These are phyloP conservation scores for Candida mesenterica DNA, from an alignment of 1,139 yeast species.

Conservation along the genomic window DNA sequence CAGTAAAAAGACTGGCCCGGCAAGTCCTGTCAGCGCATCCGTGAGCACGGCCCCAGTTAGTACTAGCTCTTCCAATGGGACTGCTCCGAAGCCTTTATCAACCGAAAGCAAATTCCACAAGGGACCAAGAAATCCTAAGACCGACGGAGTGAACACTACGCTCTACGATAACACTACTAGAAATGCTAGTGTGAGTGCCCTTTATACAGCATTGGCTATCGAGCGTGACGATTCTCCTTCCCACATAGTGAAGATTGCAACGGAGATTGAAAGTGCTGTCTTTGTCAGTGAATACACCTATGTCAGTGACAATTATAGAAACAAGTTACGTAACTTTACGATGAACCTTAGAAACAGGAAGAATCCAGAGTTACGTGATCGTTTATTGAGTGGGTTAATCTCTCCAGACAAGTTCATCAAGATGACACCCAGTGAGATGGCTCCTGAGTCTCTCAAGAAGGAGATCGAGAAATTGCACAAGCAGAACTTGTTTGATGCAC, in stretches of 20 bases:
- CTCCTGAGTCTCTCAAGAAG: constrained; percentile 83
- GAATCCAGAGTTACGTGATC: constrained; percentile 77
- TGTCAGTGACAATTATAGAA: constrained; percentile 62
- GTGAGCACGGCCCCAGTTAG: not conserved
- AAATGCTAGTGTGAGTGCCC: constrained; percentile 78
- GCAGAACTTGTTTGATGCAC: constrained; percentile 92
- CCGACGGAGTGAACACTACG: constrained; percentile 73
- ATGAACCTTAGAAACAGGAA: constrained; percentile 86
- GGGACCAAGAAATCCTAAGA: constrained; percentile 71
- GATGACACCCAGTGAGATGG: constrained; percentile 92
- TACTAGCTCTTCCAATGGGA: constrained; percentile 1
- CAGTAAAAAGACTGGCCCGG: constrained; percentile 28
- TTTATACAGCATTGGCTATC: constrained; percentile 85
- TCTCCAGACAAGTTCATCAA: constrained; percentile 62
- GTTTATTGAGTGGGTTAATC: constrained; percentile 65
- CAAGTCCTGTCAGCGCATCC: constrained; percentile 2
- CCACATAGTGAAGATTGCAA: constrained; percentile 62
- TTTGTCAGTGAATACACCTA: constrained; percentile 56
- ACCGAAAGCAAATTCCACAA: constrained; percentile 22
- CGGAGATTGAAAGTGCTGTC: constrained; percentile 72
- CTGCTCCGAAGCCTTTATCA: constrained; percentile 16
- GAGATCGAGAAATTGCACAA: constrained; percentile 84
- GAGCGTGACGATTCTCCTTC: constrained; percentile 59
- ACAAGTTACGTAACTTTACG: constrained; percentile 77
- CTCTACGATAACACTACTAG: constrained; percentile 75